Evolutionary conservation across 2,329 filamentous ascomycete species (phyloP).

Genomic region (Verticillium longisporum): DNA sequence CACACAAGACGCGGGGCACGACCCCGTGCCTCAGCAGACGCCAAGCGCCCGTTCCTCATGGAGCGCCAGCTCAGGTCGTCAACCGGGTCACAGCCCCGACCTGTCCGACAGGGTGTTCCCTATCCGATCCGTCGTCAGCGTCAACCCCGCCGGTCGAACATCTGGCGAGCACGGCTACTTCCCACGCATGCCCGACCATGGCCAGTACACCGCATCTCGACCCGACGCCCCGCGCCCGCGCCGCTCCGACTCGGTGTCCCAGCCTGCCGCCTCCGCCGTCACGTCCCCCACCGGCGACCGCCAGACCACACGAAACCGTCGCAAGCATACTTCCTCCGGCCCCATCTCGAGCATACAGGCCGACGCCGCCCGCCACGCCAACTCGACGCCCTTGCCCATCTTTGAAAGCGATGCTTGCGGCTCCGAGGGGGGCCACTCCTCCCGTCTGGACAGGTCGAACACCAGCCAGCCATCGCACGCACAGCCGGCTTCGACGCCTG

Average conservation of each 20-base stretch:
- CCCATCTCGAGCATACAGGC: conserved; percentile 38
- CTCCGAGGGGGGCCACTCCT: conserved; percentile 18
- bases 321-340: conserved; percentile 27
- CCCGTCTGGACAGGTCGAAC: conserved; percentile 1
- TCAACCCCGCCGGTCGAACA: conserved; percentile 47
- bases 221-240: conserved; percentile 13
- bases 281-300: conserved; percentile 12
- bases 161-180: conserved; percentile 31
- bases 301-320: conserved; percentile 14
- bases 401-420: conserved; percentile 15
- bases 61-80: conserved; percentile 34
- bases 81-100: conserved; percentile 25
- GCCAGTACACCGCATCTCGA: conserved; percentile 21
- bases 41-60: conserved; percentile 29
- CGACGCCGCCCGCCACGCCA: conserved; percentile 32
- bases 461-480: not conserved
- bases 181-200: conserved; percentile 23
- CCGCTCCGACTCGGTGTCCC: conserved; percentile 3
- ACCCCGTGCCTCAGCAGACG: conserved; percentile 2
- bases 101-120: conserved; percentile 63
- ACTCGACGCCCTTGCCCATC: conserved; percentile 21
- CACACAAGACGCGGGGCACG: conserved; percentile 9
- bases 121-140: conserved; percentile 71
- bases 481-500: not conserved
- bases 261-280: conserved; percentile 5